phyloP scores from a whole-genome alignment of 176 grass and related monocot genomes.

The Zea mays region DNA sequence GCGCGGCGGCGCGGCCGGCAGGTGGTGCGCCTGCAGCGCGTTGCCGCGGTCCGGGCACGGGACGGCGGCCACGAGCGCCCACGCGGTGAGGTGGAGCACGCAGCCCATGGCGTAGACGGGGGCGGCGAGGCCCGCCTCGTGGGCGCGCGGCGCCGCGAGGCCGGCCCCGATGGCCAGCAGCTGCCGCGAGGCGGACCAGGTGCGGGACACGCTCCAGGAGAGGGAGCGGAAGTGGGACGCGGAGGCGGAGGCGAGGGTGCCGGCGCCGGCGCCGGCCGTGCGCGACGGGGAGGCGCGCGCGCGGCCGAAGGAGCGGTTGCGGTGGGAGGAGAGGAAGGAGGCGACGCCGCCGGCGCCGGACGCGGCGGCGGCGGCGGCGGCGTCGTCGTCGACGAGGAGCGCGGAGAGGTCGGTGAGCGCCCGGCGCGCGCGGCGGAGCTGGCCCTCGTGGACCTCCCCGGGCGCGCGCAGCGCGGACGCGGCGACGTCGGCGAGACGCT shows the following conservation, averaged over 20 bases:
- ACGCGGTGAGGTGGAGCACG: slow-evolving; percentile 70
- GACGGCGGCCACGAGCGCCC: slow-evolving; percentile 77
- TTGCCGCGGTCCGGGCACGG: slow-evolving; percentile 82
- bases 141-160: slow-evolving; percentile 65
- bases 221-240: slow-evolving; percentile 80
- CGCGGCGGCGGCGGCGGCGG: slow-evolving; percentile 29
- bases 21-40: slow-evolving; percentile 60
- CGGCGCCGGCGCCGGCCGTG: slow-evolving; percentile 1
- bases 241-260: background rate
- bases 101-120: slow-evolving; percentile 86
- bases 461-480: slow-evolving; percentile 53
- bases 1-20: slow-evolving; percentile 57
- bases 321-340: slow-evolving; percentile 53
- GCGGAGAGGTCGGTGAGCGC: slow-evolving; percentile 65
- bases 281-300: slow-evolving; percentile 51
- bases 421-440: slow-evolving; percentile 69
- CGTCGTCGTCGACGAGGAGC: slow-evolving; percentile 64
- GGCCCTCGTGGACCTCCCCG: slow-evolving; percentile 52
- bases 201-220: slow-evolving; percentile 88
- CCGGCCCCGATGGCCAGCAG: slow-evolving; percentile 74
- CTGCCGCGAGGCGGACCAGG: slow-evolving; percentile 87
- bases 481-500: slow-evolving; percentile 68
- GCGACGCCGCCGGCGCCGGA: slow-evolving; percentile 51
- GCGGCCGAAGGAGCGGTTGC: slow-evolving; percentile 90
- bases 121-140: slow-evolving; percentile 72